phyloP scores from a whole-genome alignment of 78 protist genomes.

The Dictyostelium intermedium region DNA sequence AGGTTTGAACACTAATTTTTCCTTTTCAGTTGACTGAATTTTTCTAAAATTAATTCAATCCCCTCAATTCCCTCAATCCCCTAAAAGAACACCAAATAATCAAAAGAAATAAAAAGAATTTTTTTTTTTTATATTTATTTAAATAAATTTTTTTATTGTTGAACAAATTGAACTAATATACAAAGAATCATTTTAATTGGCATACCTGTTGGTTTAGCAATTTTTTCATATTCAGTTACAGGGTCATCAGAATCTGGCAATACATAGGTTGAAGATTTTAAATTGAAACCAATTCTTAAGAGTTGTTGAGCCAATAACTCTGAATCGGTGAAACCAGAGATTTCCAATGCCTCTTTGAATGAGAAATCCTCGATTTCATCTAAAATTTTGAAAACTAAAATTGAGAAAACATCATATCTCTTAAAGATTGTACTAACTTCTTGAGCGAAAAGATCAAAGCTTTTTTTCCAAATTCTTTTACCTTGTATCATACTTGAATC shows the following conservation, averaged over 20 bases:
- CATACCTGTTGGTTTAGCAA: conserved; percentile 62
- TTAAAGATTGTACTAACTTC: conserved; percentile 11
- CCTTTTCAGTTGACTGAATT: no score
- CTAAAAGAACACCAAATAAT: no score
- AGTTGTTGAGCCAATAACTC: conserved; percentile 22
- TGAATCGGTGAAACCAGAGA: background rate
- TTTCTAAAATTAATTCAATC: no score
- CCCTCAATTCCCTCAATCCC: no score
- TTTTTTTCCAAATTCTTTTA: conserved; percentile 65
- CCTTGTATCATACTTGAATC: conserved; percentile 29
- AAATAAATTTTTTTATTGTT: background rate
- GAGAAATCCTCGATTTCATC: conserved; percentile 59
- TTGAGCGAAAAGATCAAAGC: conserved; percentile 36
- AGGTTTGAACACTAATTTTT: no score
- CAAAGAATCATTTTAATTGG: conserved; percentile 46
- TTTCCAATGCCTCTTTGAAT: conserved; percentile 66
- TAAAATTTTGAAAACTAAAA: conserved; percentile 11
- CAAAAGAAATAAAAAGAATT: no score
- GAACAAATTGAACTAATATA: conserved; percentile 7
- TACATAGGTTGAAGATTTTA: conserved; percentile 37
- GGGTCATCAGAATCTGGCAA: background rate
- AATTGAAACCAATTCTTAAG: conserved; percentile 43
- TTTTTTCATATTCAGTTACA: background rate
- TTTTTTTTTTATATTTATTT: no score
- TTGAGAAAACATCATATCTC: background rate